Base-by-base conservation (phyloP, 2,329 filamentous ascomycete species). In the Trichoderma atrobrunneum region DNA sequence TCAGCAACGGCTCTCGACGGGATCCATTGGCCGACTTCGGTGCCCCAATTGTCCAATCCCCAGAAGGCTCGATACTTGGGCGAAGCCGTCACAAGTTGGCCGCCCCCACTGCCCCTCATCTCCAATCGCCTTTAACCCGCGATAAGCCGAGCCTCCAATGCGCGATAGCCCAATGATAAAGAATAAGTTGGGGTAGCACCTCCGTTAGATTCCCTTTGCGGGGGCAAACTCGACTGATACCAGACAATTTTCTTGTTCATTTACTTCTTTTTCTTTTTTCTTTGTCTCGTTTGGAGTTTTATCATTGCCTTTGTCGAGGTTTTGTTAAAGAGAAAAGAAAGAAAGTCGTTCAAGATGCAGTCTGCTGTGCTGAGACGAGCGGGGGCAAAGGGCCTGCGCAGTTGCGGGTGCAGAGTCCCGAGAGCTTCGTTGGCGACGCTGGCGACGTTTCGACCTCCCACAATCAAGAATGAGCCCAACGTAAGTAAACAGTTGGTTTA, bases 401-500 rank as follows among this genome's bases (percentile, higher is more conserved):
- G 74, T 63, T 78, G 78, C 59, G 73, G 75, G 70, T 73, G 76
- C 72, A 74, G 74, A 60, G 75, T 78, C 60, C 78, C 81, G 77
- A 75, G 76, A 72, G 78, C 78, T 74, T 78, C 78, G 65, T 76
- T 80, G 72, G 83, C 90, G 72, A 92, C 90, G 8, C 86, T 97
- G 75, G 95, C 94, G 64, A 87, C 90, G 73, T 98, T 98, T 88
- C 95, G 93, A 85, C 89, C 95, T 66, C 96, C 96, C 64, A 90
- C 90, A 74, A 89, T 98, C 77, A 86, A 89, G 80, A 99, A 99
- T 81, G 96, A 99, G 85, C 94, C 94, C n/a, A 99, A 98, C 81
- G 95, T 97, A 83, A 82, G 93, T 87, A 11, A 1, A 32, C 39
- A 32, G 7, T 24, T 21, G n/a, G 1, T 8, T 7, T 28, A 28